Percentiles rank a stretch among this genome's conserved stretches.
Conservation (phyloP, 495 filamentous ascomycete genomes). For the Xylaria intraflava region DNA sequence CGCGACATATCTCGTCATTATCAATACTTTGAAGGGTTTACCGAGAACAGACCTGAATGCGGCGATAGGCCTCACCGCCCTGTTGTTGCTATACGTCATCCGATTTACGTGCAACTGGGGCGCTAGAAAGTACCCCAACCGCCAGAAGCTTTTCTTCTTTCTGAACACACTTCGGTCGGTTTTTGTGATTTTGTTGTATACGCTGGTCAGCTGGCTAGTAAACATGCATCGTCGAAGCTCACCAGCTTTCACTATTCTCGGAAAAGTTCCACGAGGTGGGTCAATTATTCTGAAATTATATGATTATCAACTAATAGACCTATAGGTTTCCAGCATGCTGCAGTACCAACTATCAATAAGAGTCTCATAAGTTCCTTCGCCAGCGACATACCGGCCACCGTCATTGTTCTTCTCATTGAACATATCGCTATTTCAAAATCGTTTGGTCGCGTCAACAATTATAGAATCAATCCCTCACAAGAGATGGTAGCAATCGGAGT, state of each 20-base stretch:
- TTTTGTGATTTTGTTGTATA: slow-evolving; percentile 91
- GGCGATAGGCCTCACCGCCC: slow-evolving; percentile 81
- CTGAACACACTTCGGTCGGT: slow-evolving; percentile 78
- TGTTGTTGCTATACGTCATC: slow-evolving; percentile 77
- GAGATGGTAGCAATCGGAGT: slow-evolving; percentile 94
- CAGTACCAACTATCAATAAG: slow-evolving; percentile 63
- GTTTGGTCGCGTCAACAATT: slow-evolving; percentile 94
- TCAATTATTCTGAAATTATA: slow-evolving; percentile 4
- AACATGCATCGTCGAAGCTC: slow-evolving; percentile 52
- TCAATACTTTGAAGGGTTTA: slow-evolving; percentile 77
- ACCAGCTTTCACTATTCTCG: slow-evolving; percentile 61
- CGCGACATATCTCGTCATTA: slow-evolving; percentile 76
- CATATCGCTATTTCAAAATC: slow-evolving; percentile 98
- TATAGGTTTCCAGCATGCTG: slow-evolving; percentile 69
- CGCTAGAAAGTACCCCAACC: slow-evolving; percentile 62
- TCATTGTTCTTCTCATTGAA: slow-evolving; percentile 93
- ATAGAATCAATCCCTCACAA: slow-evolving; percentile 95
- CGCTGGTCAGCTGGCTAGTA: slow-evolving; percentile 79
- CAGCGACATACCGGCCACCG: slow-evolving; percentile 62
- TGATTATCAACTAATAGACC: slow-evolving; percentile 11
- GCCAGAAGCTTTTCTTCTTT: slow-evolving; percentile 79
- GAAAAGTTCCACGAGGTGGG: slow-evolving; percentile 66
- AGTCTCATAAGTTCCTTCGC: slow-evolving; percentile 57
- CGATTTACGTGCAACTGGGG: slow-evolving; percentile 58
- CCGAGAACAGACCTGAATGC: slow-evolving; percentile 65